These are phyloP conservation scores for Escallonia rubra DNA, from an alignment of 129 eudicot species.

Conservation along the genomic window DNA sequence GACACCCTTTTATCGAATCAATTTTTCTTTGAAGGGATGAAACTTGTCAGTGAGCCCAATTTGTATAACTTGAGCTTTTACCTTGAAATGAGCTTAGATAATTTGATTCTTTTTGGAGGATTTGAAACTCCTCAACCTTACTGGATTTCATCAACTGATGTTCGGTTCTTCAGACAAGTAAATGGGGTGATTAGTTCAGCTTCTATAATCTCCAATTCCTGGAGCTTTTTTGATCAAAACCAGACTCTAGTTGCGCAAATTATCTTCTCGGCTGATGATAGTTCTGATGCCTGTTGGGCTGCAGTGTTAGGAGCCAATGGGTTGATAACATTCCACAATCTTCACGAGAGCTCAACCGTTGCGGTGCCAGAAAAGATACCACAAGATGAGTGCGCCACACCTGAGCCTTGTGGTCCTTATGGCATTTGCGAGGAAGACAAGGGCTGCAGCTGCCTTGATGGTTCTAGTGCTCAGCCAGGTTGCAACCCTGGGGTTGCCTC, in stretches of 20 bases:
- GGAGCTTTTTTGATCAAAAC: conserved; percentile 65
- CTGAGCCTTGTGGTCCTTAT: conserved; percentile 70
- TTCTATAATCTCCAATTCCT: conserved; percentile 55
- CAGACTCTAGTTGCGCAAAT: conserved; percentile 58
- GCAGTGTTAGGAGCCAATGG: conserved; percentile 68
- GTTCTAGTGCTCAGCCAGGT: conserved; percentile 24
- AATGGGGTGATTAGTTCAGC: conserved; percentile 45
- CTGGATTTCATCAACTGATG: too few relatives aligned
- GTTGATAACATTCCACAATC: conserved; percentile 46
- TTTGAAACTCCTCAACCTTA: too few relatives aligned
- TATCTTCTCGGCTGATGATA: conserved; percentile 38
- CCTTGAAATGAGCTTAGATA: too few relatives aligned
- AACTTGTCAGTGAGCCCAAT: too few relatives aligned
- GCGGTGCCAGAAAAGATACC: conserved; percentile 49
- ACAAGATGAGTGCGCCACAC: conserved; percentile 58
- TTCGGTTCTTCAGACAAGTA: conserved; percentile 34
- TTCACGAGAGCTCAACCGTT: conserved; percentile 24
- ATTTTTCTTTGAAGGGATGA: too few relatives aligned
- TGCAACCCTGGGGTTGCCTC: conserved; percentile 38
- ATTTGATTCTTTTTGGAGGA: too few relatives aligned
- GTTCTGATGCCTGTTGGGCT: conserved; percentile 52
- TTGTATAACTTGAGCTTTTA: too few relatives aligned
- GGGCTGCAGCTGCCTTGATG: conserved; percentile 58
- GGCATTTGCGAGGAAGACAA: conserved; percentile 53
- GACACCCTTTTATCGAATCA: too few relatives aligned